Conservation (phyloP, 768 basidiomycete genomes). For the Dictyophora rubrovolvata region DNA sequence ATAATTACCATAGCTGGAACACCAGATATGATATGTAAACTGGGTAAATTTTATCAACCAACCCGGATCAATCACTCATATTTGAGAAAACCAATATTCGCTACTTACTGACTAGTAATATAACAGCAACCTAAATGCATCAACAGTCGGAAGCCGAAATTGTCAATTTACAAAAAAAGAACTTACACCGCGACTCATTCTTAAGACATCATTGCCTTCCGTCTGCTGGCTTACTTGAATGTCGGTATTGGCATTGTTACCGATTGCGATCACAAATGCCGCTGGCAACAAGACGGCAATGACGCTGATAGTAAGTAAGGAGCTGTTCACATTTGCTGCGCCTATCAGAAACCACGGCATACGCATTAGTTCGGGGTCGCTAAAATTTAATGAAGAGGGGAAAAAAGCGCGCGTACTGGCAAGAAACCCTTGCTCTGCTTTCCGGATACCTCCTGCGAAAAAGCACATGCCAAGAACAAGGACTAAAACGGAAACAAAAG, state of each 20-base stretch:
- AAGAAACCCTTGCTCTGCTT: slow-evolving; percentile 72
- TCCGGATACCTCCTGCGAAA: slow-evolving; percentile 72
- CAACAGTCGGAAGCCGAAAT: slow-evolving; percentile 1
- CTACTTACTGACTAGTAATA: slow-evolving; percentile 62
- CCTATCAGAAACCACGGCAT: slow-evolving; percentile 28
- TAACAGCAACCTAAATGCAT: slow-evolving; percentile 49
- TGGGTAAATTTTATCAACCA: slow-evolving; percentile 19
- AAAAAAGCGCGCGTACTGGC: slow-evolving; percentile 37
- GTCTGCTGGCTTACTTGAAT: slow-evolving; percentile 2
- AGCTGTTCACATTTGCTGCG: slow-evolving; percentile 65
- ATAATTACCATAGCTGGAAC: slow-evolving; percentile 49
- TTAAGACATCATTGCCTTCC: slow-evolving; percentile 41
- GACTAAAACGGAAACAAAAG: slow-evolving; percentile 30
- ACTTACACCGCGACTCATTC: slow-evolving; percentile 70
- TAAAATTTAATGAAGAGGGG: background rate
- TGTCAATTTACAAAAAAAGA: background rate
- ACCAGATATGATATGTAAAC: slow-evolving; percentile 68
- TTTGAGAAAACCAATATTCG: background rate
- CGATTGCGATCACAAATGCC: slow-evolving; percentile 1
- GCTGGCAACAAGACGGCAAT: slow-evolving; percentile 64
- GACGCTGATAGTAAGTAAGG: slow-evolving; percentile 67
- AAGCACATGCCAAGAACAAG: slow-evolving; percentile 87
- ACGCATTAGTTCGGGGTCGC: background rate
- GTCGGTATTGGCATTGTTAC: background rate
- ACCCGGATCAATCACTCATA: background rate